Evolutionary conservation across 176 grass and related monocot genomes (phyloP).

Genomic region (Avena insularis): DNA sequence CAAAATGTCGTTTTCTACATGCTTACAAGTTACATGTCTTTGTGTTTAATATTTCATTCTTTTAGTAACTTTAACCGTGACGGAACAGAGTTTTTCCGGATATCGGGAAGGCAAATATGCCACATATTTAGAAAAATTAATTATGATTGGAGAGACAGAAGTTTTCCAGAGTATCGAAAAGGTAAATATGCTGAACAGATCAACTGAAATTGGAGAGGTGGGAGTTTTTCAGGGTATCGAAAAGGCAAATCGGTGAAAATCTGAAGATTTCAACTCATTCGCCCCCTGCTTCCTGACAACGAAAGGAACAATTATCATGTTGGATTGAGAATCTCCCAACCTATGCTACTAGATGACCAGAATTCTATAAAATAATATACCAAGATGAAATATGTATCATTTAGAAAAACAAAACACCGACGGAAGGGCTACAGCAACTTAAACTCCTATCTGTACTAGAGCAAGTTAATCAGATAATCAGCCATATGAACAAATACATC

Average conservation of each 20-base stretch:
- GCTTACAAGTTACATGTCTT: constrained; percentile 13
- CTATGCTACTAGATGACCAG: neutral
- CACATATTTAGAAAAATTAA: neutral
- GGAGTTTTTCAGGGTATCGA: neutral
- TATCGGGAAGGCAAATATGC: neutral
- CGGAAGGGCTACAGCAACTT: constrained; percentile 1
- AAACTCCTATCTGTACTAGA: neutral
- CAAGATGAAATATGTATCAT: neutral
- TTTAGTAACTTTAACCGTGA: neutral
- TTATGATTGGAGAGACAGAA: neutral
- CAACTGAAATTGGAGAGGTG: constrained; percentile 9
- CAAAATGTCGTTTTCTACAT: constrained; percentile 18
- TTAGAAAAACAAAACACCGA: constrained; percentile 13
- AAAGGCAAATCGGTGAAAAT: neutral
- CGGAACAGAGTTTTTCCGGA: neutral
- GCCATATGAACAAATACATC: neutral
- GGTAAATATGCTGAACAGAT: neutral
- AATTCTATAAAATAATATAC: neutral
- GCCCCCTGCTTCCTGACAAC: neutral
- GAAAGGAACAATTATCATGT: neutral
- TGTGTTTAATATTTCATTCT: neutral
- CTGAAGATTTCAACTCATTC: constrained; percentile 4
- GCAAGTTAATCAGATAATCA: neutral
- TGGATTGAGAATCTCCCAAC: neutral
- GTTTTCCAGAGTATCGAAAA: neutral